Conservation (phyloP, 2,329 filamentous ascomycete species). For the Fusarium piperis region DNA sequence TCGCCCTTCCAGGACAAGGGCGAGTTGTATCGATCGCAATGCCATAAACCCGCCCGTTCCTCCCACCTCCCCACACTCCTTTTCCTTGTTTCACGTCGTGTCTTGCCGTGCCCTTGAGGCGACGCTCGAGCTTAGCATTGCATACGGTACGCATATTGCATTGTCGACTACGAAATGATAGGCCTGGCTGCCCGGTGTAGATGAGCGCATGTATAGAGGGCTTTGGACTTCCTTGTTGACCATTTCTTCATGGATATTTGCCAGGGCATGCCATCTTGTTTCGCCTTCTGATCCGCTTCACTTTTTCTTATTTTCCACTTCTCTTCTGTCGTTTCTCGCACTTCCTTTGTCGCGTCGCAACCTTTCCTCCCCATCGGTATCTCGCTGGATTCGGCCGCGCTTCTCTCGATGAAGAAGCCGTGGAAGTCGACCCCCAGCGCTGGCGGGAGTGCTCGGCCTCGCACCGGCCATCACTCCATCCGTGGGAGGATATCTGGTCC, state of each 20-base stretch:
- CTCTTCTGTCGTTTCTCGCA: constrained; percentile 20
- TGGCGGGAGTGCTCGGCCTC: constrained; percentile 37
- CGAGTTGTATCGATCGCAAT: constrained; percentile 38
- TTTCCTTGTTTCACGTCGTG: constrained; percentile 24
- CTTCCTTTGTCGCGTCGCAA: constrained; percentile 13
- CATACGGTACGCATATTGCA: neutral
- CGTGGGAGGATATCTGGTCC: constrained; percentile 70
- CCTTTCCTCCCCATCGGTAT: constrained; percentile 2
- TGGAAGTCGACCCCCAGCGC: constrained; percentile 57
- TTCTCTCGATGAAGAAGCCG: constrained; percentile 51
- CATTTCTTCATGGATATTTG: constrained; percentile 37
- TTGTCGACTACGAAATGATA: constrained; percentile 31
- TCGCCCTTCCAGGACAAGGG: constrained; percentile 39
- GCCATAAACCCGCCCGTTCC: constrained; percentile 36
- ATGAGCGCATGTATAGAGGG: constrained; percentile 37
- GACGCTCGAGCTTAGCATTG: constrained; percentile 14
- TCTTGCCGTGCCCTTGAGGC: constrained; percentile 22
- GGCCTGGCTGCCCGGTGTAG: constrained; percentile 40
- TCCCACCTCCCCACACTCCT: constrained; percentile 36
- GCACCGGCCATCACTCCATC: constrained; percentile 56
- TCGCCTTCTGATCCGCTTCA: constrained; percentile 24
- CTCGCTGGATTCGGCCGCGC: neutral
- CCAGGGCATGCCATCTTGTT: constrained; percentile 25
- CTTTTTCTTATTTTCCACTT: constrained; percentile 14
- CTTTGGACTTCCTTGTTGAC: constrained; percentile 33